Percentiles rank a stretch among this genome's conserved stretches.
Conservation (phyloP, 2,329 filamentous ascomycete species). For the Hypoxylon sp. region DNA sequence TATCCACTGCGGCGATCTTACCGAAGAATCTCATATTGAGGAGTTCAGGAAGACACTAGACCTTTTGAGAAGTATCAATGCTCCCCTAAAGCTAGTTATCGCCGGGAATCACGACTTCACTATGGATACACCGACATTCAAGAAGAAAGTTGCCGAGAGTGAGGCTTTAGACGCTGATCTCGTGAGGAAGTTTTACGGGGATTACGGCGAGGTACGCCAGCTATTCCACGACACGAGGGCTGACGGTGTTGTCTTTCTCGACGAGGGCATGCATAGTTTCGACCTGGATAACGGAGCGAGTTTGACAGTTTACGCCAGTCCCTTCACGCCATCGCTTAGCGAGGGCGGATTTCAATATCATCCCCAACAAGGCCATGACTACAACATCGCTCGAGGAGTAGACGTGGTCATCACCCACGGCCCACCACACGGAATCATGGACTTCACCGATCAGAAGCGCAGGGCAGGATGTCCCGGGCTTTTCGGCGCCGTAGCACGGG, state of each 20-base stretch:
- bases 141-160: conserved; percentile 51
- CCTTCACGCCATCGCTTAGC: conserved; percentile 64
- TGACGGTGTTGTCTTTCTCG: conserved; percentile 63
- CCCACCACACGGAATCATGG: conserved; percentile 67
- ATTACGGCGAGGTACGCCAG: conserved; percentile 55
- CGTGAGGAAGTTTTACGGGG: conserved; percentile 57
- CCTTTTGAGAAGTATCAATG: conserved; percentile 58
- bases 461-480: conserved; percentile 62
- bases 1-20: conserved; percentile 68
- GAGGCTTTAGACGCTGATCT: conserved; percentile 39
- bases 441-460: conserved; percentile 56
- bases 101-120: conserved; percentile 68
- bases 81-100: conserved; percentile 65
- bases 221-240: conserved; percentile 58
- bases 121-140: conserved; percentile 56
- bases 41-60: conserved; percentile 58
- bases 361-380: conserved; percentile 57
- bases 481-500: conserved; percentile 61
- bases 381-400: conserved; percentile 54
- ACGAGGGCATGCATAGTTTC: conserved; percentile 66
- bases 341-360: conserved; percentile 67
- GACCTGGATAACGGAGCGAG: conserved; percentile 64
- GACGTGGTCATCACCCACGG: conserved; percentile 71
- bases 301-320: conserved; percentile 68
- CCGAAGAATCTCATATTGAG: conserved; percentile 59